Evolutionary conservation across 768 basidiomycete species (phyloP).

Genomic region (Termitomyces bulborhizus): DNA sequence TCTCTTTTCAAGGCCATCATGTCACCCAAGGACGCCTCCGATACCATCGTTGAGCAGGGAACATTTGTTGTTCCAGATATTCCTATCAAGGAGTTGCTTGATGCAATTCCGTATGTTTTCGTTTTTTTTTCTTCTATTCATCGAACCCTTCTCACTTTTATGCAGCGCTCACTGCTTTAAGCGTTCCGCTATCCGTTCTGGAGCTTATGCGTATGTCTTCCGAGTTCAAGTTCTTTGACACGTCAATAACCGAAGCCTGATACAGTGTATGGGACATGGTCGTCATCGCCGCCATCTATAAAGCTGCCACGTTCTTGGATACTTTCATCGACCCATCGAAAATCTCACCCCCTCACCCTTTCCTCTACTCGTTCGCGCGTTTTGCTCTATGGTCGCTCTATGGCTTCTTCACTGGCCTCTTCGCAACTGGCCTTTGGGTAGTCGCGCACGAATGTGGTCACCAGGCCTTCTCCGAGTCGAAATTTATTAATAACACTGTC

Average conservation of each 20-base stretch:
- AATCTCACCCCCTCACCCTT: conserved; percentile 51
- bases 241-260: neutral
- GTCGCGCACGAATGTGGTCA: conserved; percentile 95
- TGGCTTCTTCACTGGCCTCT: conserved; percentile 76
- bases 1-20: conserved; percentile 18
- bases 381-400: conserved; percentile 77
- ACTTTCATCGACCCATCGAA: conserved; percentile 49
- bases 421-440: conserved; percentile 92
- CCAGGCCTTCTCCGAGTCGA: conserved; percentile 92
- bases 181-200: conserved; percentile 79
- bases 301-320: conserved; percentile 60
- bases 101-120: conserved; percentile 68
- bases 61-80: conserved; percentile 74
- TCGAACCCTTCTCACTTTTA: conserved; percentile 1
- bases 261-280: conserved; percentile 67
- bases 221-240: neutral
- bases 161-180: conserved; percentile 80
- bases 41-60: conserved; percentile 46
- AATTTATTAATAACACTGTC: conserved; percentile 84
- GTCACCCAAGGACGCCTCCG: conserved; percentile 25
- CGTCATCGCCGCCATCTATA: conserved; percentile 65
- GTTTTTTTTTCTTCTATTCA: neutral
- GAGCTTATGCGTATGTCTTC: conserved; percentile 62
- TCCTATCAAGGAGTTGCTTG: conserved; percentile 80
- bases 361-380: conserved; percentile 55